Base-by-base conservation (phyloP, 306 rosid genomes). In the Fragaria iinumae region DNA sequence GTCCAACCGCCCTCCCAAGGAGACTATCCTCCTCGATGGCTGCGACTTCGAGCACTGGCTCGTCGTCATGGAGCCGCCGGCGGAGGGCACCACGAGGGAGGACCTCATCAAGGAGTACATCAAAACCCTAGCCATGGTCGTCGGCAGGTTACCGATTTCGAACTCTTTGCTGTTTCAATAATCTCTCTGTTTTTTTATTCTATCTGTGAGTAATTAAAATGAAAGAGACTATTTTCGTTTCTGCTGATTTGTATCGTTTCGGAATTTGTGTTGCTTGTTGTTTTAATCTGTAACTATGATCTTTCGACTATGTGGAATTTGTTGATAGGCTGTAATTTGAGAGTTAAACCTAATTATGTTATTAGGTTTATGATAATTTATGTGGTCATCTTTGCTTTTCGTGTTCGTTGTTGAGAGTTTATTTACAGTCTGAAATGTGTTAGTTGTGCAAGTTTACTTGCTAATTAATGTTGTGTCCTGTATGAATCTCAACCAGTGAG, bases 41-140 rank as follows among this genome's bases (percentile, higher is more conserved):
- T 96, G 98, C 75, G 98, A 96, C 81, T 96, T 91, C 66, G 96
- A 96, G 80, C 99, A 96, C 83, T 96, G 99, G 99, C 97, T 96
- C 67, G 85, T 96, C 13, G 98, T 96, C 39, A 43, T 96, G 94
- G 99, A 96, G 78, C 88, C 89, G 60, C 99, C 99, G 2, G 92
- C 85, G 75, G 96, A 89, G 17, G 88, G 85, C 0, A 84, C 88
- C 10, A 91, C 96, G 0, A 86, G 99, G 72, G 98, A 96, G 14
- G 96, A 96, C 2, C 91, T 92, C 77, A 96, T 96, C 34, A 89
- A 92, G 10, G 67, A 81, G 52, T 96, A 88, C 65, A 92, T 96
- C 78, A 92, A 91, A 86, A 96, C 93, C 2, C 82, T 96, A 8
- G 87, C 96, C 2, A 27, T 69, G 81, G 87, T 91, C 5, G 64